Evolutionary conservation across 1,284 basidiomycete species (phyloP).

Genomic region (Agaricales sp.): DNA sequence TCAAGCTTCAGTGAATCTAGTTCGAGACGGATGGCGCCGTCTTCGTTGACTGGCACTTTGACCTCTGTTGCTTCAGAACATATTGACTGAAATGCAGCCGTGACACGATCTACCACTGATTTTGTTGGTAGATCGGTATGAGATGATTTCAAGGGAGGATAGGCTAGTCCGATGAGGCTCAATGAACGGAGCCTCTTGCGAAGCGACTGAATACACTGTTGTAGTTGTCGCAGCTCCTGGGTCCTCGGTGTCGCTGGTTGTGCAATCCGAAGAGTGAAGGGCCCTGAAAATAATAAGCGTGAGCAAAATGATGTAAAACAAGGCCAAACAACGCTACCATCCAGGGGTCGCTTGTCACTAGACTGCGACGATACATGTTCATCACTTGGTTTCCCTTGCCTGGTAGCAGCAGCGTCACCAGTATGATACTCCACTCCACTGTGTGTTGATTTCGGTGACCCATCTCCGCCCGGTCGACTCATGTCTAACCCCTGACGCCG

Average conservation of each 20-base stretch:
- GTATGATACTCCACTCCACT: no score
- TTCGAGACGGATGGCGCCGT: constrained; percentile 38
- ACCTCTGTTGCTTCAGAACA: constrained; percentile 35
- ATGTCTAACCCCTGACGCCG: no score
- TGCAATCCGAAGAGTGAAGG: neutral
- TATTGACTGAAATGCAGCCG: constrained; percentile 34
- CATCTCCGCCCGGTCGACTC: no score
- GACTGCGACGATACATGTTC: no score
- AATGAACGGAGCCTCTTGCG: constrained; percentile 53
- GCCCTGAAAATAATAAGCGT: no score
- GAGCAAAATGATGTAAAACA: no score
- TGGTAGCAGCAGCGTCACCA: no score
- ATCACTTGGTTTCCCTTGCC: no score
- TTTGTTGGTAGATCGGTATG: constrained; percentile 37
- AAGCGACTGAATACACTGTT: constrained; percentile 23
- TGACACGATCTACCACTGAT: constrained; percentile 33
- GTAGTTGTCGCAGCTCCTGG: constrained; percentile 15
- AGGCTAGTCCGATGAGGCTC: constrained; percentile 43
- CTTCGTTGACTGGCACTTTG: constrained; percentile 27
- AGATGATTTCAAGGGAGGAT: constrained; percentile 31
- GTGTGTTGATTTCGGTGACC: no score
- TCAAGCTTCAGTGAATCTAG: constrained; percentile 51
- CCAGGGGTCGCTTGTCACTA: no score
- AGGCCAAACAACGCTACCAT: no score
- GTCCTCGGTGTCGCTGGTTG: constrained; percentile 9